Evolutionary conservation across 306 rosid species (phyloP), one percentile per base, ranked within the genome.

Genomic region (Delonix regia): DNA sequence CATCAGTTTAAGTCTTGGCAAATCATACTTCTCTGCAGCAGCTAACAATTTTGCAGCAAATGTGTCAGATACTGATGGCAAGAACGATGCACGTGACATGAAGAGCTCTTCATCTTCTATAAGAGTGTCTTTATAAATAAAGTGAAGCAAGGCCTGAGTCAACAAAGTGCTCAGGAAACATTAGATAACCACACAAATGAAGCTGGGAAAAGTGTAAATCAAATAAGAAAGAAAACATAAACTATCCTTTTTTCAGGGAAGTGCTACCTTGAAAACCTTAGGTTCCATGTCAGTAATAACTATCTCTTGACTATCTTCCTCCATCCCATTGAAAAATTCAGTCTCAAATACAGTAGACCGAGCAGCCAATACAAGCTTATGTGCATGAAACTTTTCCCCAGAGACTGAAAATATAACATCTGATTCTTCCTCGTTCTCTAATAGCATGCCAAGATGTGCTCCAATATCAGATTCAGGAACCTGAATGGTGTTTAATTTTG

Each of bases 101-200:
- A 85, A 88, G 72, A 95, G 87, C 74, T 89, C 93, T 49, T 91
- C 98, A 84, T 95, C 98, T 60, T 91, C 96, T 65, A 85, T 79
- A 38, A 95, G 98, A 34, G 90, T 64, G 83, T 95, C 99, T 71
- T 85, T 88, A 80, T 95, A 95, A 52, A 95, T 88, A 84, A 88
- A 95, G 78, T 95, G 98, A 80, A 95, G 93, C 84, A 95, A 82
- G 25, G 97, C 99, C 99, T 95, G 94, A n/a, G 76, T 39, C 88
- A 82, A 79, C 59, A 82, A 76, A 69, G 75, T 21, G 65, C 55
- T 53, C 81, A 68, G 83, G 66, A 81, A 78, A 78, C 64, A 69
- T 79, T 71, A 85, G 67, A 75, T 21, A 49, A 62, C 75, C 45
- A 75, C 45, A 55, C 41, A 69, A 33, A 77, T 30, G 16, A 81